Base-by-base conservation (phyloP, 2,329 filamentous ascomycete genomes). In the Fusarium pseudograminearum region DNA sequence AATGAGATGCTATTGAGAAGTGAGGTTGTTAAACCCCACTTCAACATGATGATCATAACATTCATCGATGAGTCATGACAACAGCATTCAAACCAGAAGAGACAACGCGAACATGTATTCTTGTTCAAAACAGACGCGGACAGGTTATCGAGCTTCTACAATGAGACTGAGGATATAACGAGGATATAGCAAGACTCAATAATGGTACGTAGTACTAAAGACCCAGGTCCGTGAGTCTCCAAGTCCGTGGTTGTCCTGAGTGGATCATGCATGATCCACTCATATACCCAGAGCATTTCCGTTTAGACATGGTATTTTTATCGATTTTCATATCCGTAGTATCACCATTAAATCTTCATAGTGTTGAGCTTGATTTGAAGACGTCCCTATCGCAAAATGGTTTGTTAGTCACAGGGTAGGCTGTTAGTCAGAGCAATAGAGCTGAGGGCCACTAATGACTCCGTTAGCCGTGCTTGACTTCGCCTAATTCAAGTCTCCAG, bases 41-140 rank as follows among this genome's bases (percentile, higher is more conserved):
- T 65, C 34, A 45, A 41, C 12, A 14, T 54, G 20, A 70, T 56
- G 41, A 57, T 50, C 40, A 41, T 31, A 33, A 55, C 41, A 59
- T 38, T 44, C 15, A 46, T 71, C 61, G 44, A 71, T 71, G 69
- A 71, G 55, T 71, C 69, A 71, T 71, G 57, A 71, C 47, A 15
- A 44, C 57, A 58, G 22, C 14, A 12, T 42, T 30, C 47, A 16
- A 44, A 22, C 20, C 30, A 34, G 24, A 30, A 46, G 20, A 12
- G 9, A 31, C 18, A 12, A 12, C 22, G 31, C n/a, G 15, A 18
- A 30, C 41, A 26, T 5, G 4, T 22, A 20, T 40, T 51, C 18
- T 51, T 30, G 18, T 11, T 28, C 16, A n/a, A 14, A 51, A 41
- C 7, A 22, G 31, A 26, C 34, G 10, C 24, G 22, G 22, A 22